Conservation (phyloP, 306 rosid species). For the Hylodesmum podocarpum region DNA sequence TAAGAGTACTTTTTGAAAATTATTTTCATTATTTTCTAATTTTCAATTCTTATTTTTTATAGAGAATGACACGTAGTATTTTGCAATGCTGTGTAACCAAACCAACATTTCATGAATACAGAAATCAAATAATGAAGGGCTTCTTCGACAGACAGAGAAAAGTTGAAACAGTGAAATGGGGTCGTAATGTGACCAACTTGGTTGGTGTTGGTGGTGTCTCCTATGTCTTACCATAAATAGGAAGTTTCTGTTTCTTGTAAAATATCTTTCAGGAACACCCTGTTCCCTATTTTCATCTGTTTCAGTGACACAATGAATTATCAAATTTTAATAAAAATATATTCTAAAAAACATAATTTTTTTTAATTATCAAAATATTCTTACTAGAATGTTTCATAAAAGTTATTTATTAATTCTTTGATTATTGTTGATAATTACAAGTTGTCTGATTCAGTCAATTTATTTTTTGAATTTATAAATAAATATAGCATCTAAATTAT, state of each 20-base stretch:
- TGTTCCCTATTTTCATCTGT: not conserved
- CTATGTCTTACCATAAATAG: slow-evolving; percentile 20
- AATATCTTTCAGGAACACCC: not conserved
- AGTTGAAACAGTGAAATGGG: slow-evolving; percentile 34
- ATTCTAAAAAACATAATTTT: no score
- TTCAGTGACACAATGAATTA: not conserved
- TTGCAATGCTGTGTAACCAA: not conserved
- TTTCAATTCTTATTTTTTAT: not conserved
- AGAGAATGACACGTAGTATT: not conserved
- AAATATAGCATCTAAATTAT: no score
- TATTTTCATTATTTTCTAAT: not conserved
- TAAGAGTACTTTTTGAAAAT: not conserved
- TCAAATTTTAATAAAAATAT: no score
- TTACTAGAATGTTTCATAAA: no score
- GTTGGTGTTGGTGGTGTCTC: not conserved
- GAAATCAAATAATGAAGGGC: not conserved
- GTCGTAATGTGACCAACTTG: slow-evolving; percentile 30
- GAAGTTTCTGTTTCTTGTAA: not conserved
- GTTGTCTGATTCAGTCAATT: not conserved
- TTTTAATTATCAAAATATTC: no score
- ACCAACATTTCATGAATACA: not conserved
- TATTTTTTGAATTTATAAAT: no score
- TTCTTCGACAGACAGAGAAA: not conserved
- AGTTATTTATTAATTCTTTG: not conserved
- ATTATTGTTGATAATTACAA: not conserved